Evolutionary conservation across 2,329 filamentous ascomycete genomes (phyloP).

Genomic region (Phyllosticta citrichinensis): DNA sequence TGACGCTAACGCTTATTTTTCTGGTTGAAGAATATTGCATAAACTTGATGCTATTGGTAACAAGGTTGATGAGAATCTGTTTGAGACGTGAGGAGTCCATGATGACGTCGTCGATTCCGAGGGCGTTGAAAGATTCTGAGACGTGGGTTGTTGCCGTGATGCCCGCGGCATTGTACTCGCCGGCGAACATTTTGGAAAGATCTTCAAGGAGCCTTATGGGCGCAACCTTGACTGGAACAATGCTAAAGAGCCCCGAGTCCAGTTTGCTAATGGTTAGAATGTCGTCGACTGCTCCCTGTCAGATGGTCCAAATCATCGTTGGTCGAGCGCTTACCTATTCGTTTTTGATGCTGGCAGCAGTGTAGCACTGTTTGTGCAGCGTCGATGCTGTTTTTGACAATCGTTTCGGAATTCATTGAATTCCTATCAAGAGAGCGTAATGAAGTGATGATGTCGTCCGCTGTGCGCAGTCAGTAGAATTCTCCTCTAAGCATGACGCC

Average conservation of each 20-base stretch:
- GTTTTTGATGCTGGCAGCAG: constrained; percentile 27
- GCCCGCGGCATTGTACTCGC: constrained; percentile 15
- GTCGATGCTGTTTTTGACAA: constrained; percentile 12
- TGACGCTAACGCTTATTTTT: constrained; percentile 21
- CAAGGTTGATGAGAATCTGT: constrained; percentile 21
- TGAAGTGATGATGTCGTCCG: constrained; percentile 7
- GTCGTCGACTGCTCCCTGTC: constrained; percentile 5
- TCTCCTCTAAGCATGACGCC: too few relatives aligned
- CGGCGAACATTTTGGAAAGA: constrained; percentile 17
- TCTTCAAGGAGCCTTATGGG: constrained; percentile 14
- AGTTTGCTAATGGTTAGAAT: constrained; percentile 11
- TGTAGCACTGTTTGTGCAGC: constrained; percentile 20
- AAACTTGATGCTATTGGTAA: constrained; percentile 25
- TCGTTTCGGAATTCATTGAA: background rate
- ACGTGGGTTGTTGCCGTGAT: constrained; percentile 11
- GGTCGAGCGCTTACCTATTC: constrained; percentile 13
- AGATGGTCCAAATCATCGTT: background rate
- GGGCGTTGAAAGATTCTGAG: constrained; percentile 10
- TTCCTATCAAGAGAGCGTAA: background rate
- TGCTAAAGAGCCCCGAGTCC: constrained; percentile 18
- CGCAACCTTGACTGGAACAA: constrained; percentile 15
- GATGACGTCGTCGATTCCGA: constrained; percentile 14
- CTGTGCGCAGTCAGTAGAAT: background rate
- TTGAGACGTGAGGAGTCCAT: constrained; percentile 12
- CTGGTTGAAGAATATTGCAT: constrained; percentile 18